Evolutionary conservation across 2,329 filamentous ascomycete genomes (phyloP).

Genomic region (Hirsutella minnesotensis): DNA sequence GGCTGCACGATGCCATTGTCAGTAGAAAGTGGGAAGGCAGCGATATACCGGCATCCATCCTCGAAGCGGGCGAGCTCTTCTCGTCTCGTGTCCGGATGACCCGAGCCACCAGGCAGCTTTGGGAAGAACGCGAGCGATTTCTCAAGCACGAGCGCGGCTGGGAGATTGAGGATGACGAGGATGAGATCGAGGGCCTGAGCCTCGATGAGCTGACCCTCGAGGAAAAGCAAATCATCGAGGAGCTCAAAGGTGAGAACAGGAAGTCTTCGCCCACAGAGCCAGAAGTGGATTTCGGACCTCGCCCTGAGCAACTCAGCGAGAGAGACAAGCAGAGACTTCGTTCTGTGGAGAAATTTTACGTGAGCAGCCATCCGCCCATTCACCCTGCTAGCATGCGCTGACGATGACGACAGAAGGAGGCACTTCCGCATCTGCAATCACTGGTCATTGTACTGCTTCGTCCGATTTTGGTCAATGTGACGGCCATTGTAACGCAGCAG

Average conservation of each 20-base stretch:
- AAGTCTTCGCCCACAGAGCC: slow-evolving; percentile 11
- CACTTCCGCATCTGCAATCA: slow-evolving; percentile 80
- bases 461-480: slow-evolving; percentile 77
- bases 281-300: slow-evolving; percentile 34
- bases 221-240: slow-evolving; percentile 29
- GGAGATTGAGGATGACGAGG: slow-evolving; percentile 40
- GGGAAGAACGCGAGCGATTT: slow-evolving; percentile 86
- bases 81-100: slow-evolving; percentile 84
- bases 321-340: slow-evolving; percentile 53
- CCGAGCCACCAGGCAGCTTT: slow-evolving; percentile 80
- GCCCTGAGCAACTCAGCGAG: slow-evolving; percentile 32
- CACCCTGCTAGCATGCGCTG: not conserved
- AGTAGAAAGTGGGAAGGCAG: slow-evolving; percentile 86
- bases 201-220: slow-evolving; percentile 30
- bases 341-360: slow-evolving; percentile 75
- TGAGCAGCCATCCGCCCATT: slow-evolving; percentile 35
- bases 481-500: slow-evolving; percentile 61
- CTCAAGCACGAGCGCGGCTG: slow-evolving; percentile 89
- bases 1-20: slow-evolving; percentile 67
- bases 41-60: slow-evolving; percentile 85
- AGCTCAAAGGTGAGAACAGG: slow-evolving; percentile 22
- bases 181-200: slow-evolving; percentile 35
- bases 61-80: slow-evolving; percentile 90
- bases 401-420: slow-evolving; percentile 43
- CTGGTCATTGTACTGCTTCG: slow-evolving; percentile 87